Conservation (phyloP, 108 stramenopile species). For the Conticribra weissflogii region DNA sequence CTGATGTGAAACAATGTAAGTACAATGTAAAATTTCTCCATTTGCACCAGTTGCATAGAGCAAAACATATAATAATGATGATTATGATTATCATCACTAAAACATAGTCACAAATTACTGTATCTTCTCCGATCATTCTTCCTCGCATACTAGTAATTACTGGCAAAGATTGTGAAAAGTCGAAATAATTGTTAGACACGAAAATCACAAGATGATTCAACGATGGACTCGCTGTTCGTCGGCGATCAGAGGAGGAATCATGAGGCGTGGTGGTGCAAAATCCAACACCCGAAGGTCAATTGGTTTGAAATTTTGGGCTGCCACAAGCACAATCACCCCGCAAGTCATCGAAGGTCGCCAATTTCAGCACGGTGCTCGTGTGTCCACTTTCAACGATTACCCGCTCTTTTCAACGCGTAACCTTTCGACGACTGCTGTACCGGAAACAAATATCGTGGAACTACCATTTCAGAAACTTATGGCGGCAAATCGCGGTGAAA, state of each 20-base stretch:
- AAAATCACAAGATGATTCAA: neutral
- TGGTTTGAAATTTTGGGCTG: neutral
- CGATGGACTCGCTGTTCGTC: neutral
- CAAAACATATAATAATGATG: no score
- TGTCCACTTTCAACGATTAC: neutral
- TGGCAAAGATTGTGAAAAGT: no score
- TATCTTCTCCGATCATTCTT: no score
- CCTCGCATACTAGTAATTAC: no score
- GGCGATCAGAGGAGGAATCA: neutral
- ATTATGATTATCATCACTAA: no score
- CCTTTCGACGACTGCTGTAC: slow-evolving; percentile 14
- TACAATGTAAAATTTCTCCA: no score
- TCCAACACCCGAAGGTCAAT: neutral
- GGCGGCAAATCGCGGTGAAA: slow-evolving; percentile 88
- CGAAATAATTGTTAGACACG: no score
- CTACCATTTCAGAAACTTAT: slow-evolving; percentile 84
- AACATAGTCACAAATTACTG: no score
- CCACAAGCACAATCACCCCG: neutral
- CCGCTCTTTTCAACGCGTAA: neutral
- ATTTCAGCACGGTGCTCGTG: neutral
- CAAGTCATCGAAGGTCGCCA: neutral
- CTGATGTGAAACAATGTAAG: no score
- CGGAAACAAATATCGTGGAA: neutral
- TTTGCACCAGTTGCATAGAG: no score
- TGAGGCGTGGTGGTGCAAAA: neutral